A percentile compares a stretch with the other conserved stretches of the same genome.
phyloP scores from a whole-genome alignment of 805 yeast species.

The Metschnikowia proteae region DNA sequence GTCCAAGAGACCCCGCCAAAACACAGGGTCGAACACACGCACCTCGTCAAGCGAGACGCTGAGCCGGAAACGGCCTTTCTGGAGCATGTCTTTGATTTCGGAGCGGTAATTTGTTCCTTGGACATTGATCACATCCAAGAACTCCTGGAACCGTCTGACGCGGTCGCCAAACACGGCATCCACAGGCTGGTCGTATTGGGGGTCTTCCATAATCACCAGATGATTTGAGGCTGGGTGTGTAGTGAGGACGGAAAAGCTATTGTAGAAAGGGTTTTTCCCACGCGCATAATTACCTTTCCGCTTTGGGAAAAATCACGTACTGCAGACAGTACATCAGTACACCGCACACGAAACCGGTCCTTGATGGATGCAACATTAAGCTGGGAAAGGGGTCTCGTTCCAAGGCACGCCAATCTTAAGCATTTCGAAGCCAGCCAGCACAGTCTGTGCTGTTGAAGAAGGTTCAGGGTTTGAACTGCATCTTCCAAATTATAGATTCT shows the following conservation, averaged over 20 bases:
- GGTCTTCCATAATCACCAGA: conserved; percentile 21
- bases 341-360: background rate
- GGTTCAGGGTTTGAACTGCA: too few species aligned
- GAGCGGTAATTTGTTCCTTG: conserved; percentile 62
- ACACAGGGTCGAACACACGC: conserved; percentile 72
- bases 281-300: conserved; percentile 21
- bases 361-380: too few species aligned
- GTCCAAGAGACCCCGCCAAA: conserved; percentile 72
- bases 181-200: conserved; percentile 31
- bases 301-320: conserved; percentile 4
- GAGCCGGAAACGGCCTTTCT: conserved; percentile 61
- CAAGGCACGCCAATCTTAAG: too few species aligned
- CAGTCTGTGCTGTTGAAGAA: too few species aligned
- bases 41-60: conserved; percentile 80
- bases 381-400: too few species aligned
- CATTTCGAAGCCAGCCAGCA: too few species aligned
- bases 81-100: conserved; percentile 68
- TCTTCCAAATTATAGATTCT: too few species aligned
- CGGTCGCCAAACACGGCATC: conserved; percentile 70
- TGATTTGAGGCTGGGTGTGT: background rate
- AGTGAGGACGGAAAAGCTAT: background rate
- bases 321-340: background rate
- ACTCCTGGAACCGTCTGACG: conserved; percentile 84
- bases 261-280: conserved; percentile 2
- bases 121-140: conserved; percentile 54